A percentile compares a stretch with the other conserved stretches of the same genome.
Evolutionary conservation across 2,329 filamentous ascomycete genomes (phyloP).

Genomic region (Venturia pyrina): DNA sequence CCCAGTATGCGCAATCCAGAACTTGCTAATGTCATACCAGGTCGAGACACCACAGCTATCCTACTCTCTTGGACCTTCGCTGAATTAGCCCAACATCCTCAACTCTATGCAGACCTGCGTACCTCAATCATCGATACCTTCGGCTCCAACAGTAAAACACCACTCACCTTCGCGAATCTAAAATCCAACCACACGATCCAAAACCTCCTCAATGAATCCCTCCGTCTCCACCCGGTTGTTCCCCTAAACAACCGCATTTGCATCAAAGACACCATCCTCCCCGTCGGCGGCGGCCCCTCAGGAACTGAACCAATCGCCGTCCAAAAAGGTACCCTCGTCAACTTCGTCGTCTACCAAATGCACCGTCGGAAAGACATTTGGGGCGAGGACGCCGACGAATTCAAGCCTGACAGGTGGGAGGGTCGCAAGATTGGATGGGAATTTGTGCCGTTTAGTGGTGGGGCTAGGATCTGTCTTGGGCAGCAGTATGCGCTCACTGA

Average conservation of each 20-base stretch:
- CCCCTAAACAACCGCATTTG: constrained; percentile 23
- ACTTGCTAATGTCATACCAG: constrained; percentile 17
- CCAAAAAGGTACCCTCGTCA: constrained; percentile 19
- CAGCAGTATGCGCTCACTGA: constrained; percentile 21
- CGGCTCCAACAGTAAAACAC: not conserved
- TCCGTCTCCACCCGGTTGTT: constrained; percentile 24
- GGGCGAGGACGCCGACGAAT: constrained; percentile 27
- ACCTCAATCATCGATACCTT: constrained; percentile 9
- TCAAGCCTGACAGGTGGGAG: constrained; percentile 26
- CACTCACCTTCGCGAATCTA: constrained; percentile 19
- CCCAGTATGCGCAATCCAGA: not conserved
- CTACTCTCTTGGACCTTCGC: constrained; percentile 41
- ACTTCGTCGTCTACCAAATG: constrained; percentile 23
- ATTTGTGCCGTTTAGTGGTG: constrained; percentile 16
- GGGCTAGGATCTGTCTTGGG: constrained; percentile 18
- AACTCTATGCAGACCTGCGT: constrained; percentile 35
- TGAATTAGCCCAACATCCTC: constrained; percentile 31
- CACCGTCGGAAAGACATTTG: constrained; percentile 27
- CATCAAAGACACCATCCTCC: constrained; percentile 20
- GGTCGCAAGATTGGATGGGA: constrained; percentile 14
- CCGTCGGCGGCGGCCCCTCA: constrained; percentile 22
- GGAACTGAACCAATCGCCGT: constrained; percentile 21
- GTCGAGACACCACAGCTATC: constrained; percentile 48
- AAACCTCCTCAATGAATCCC: constrained; percentile 22
- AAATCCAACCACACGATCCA: constrained; percentile 23